Evolutionary conservation across 208 protist genomes (phyloP).

Genomic region (Leishmania martiniquensis): DNA sequence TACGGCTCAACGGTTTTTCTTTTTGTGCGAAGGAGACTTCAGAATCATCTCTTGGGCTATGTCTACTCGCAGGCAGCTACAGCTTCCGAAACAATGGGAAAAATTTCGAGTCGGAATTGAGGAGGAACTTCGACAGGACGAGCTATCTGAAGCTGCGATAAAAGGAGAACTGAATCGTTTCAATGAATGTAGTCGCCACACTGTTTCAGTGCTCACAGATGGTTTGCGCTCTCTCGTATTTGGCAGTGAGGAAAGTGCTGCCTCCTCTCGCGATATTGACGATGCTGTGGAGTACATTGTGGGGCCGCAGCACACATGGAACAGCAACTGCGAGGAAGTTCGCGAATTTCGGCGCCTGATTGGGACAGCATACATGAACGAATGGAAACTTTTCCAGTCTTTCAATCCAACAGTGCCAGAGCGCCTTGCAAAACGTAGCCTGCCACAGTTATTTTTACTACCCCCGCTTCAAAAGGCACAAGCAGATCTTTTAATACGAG

Average conservation of each 20-base stretch:
- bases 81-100: slow-evolving; percentile 14
- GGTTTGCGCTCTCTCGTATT: slow-evolving; percentile 47
- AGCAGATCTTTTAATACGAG: slow-evolving; percentile 40
- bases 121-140: slow-evolving; percentile 49
- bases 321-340: slow-evolving; percentile 44
- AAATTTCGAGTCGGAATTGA: slow-evolving; percentile 28
- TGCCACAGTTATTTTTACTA: slow-evolving; percentile 45
- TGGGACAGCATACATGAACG: slow-evolving; percentile 43
- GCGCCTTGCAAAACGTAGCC: slow-evolving; percentile 43
- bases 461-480: slow-evolving; percentile 48
- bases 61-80: not conserved
- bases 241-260: slow-evolving; percentile 30
- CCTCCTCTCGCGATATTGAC: slow-evolving; percentile 32
- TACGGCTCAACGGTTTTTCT: not conserved
- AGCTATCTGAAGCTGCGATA: slow-evolving; percentile 32
- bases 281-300: slow-evolving; percentile 55
- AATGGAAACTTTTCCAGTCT: slow-evolving; percentile 51
- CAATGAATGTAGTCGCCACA: slow-evolving; percentile 40
- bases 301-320: slow-evolving; percentile 34
- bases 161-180: slow-evolving; percentile 47
- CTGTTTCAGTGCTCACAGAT: slow-evolving; percentile 30
- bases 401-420: slow-evolving; percentile 38
- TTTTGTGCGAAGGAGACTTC: not conserved
- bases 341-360: slow-evolving; percentile 42
- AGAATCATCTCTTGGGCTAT: slow-evolving; percentile 6